These are phyloP conservation scores for Didymellaceae sp. DNA, from an alignment of 2,329 filamentous ascomycete genomes.

Conservation along the genomic window DNA sequence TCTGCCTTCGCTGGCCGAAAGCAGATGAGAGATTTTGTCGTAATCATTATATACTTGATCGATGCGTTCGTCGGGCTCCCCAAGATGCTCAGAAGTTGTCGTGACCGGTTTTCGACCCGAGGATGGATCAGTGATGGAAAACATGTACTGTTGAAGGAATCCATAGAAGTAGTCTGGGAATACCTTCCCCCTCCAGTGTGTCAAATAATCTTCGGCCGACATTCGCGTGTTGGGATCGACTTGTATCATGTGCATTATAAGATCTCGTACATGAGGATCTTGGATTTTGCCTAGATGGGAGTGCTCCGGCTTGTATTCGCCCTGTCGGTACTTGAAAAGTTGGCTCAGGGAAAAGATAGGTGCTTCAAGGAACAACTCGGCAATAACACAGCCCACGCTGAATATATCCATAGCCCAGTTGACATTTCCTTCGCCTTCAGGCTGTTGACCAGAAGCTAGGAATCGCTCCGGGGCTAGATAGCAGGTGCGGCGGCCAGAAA, in stretches of 20 bases:
- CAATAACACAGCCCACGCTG: constrained; percentile 94
- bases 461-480: constrained; percentile 96
- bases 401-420: constrained; percentile 99
- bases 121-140: constrained; percentile 87
- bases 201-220: constrained; percentile 90
- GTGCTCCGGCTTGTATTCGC: constrained; percentile 87
- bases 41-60: constrained; percentile 93
- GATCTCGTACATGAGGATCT: constrained; percentile 82
- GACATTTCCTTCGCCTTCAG: constrained; percentile 67
- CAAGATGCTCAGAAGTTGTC: constrained; percentile 72
- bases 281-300: constrained; percentile 85
- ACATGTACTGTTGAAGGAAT: constrained; percentile 98
- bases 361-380: constrained; percentile 91
- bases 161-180: constrained; percentile 98
- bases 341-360: constrained; percentile 98
- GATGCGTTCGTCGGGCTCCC: constrained; percentile 91
- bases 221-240: constrained; percentile 90
- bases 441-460: constrained; percentile 70
- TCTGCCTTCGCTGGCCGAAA: constrained; percentile 72
- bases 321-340: constrained; percentile 89
- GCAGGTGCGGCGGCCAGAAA: constrained; percentile 87
- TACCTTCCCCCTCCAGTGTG: constrained; percentile 88
- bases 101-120: constrained; percentile 77
- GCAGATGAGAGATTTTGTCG: constrained; percentile 95
- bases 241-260: constrained; percentile 96